phyloP scores from a whole-genome alignment of 1,284 basidiomycete genomes.

The Trametes pubescens region DNA sequence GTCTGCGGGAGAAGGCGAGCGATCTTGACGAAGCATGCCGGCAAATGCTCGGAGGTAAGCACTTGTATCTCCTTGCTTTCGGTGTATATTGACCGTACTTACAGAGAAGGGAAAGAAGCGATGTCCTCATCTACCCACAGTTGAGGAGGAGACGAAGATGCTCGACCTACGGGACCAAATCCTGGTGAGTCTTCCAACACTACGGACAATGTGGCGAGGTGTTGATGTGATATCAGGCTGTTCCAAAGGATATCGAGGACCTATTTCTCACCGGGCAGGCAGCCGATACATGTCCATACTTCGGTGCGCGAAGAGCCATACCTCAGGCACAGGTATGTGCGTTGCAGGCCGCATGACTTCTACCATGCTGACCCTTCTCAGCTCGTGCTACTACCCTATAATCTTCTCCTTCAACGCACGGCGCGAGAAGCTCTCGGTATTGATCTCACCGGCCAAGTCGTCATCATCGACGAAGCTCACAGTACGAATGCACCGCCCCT shows the following conservation, averaged over 20 bases:
- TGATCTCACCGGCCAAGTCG: conserved; percentile 82
- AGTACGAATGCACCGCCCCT: conserved; percentile 61
- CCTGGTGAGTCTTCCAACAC: conserved; percentile 59
- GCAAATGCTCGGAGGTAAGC: conserved; percentile 82
- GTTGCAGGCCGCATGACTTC: neutral
- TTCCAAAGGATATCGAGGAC: conserved; percentile 95
- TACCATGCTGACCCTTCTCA: conserved; percentile 41
- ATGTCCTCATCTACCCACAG: conserved; percentile 84
- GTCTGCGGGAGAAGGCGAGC: conserved; percentile 69
- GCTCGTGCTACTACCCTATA: conserved; percentile 94
- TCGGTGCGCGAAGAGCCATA: conserved; percentile 88
- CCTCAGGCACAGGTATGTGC: conserved; percentile 86
- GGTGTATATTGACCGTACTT: conserved; percentile 8
- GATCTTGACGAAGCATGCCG: conserved; percentile 94
- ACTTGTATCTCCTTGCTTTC: neutral
- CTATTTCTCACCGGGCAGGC: conserved; percentile 77
- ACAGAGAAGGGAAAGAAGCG: conserved; percentile 68
- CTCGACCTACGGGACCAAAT: conserved; percentile 92
- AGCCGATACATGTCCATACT: conserved; percentile 89
- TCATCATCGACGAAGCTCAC: conserved; percentile 97
- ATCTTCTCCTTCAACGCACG: conserved; percentile 86
- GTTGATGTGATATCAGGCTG: conserved; percentile 58
- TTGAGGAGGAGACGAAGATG: conserved; percentile 77
- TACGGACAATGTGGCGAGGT: neutral
- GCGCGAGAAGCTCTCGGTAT: conserved; percentile 91